These are phyloP conservation scores for Candida silvicultrix DNA, from an alignment of 805 yeast genomes.

Conservation along the genomic window DNA sequence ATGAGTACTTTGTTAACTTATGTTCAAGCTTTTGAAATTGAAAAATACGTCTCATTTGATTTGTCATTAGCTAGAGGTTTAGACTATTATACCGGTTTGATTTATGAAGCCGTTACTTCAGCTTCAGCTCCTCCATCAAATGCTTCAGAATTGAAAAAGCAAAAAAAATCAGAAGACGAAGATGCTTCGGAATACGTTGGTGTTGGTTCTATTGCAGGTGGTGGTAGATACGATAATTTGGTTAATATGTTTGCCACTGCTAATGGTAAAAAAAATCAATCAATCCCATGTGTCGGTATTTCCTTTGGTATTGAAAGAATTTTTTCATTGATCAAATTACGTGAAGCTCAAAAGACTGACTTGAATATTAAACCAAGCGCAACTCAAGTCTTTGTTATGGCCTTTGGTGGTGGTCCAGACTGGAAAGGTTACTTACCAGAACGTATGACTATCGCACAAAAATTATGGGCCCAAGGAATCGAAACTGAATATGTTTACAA, in stretches of 20 bases:
- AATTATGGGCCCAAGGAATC: conserved; percentile 83
- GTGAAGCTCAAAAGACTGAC: conserved; percentile 51
- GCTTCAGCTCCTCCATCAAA: conserved; percentile 94
- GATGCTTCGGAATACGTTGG: conserved; percentile 97
- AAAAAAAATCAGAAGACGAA: conserved; percentile 52
- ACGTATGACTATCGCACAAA: conserved; percentile 81
- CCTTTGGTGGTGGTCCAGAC: conserved; percentile 96
- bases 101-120: conserved; percentile 92
- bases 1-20: conserved; percentile 71
- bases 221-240: conserved; percentile 95
- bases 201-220: conserved; percentile 97
- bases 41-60: conserved; percentile 70
- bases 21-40: conserved; percentile 76
- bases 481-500: conserved; percentile 91
- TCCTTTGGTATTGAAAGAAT: conserved; percentile 96
- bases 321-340: conserved; percentile 80
- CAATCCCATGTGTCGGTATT: conserved; percentile 95
- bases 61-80: conserved; percentile 95
- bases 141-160: conserved; percentile 59
- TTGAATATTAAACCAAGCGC: conserved; percentile 64
- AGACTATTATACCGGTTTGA: conserved; percentile 95
- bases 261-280: conserved; percentile 66
- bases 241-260: conserved; percentile 94
- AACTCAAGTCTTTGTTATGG: conserved; percentile 94
- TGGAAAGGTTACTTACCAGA: conserved; percentile 92